These are phyloP conservation scores for Blastobotrys persicus DNA, from an alignment of 1,139 yeast species.

Conservation along the genomic window DNA sequence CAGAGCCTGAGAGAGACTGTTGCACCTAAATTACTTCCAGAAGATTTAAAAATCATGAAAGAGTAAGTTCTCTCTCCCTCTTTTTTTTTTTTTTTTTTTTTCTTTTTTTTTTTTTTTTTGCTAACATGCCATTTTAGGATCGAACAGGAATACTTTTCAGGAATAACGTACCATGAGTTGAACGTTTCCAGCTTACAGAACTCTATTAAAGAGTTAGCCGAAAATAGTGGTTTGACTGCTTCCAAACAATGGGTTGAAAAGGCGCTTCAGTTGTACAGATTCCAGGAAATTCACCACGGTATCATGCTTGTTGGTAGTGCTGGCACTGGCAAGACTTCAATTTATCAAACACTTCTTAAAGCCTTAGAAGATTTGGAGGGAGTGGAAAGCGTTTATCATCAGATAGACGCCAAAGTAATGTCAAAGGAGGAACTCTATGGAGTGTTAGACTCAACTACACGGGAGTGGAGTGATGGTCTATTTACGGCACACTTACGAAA, in stretches of 20 bases:
- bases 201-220: conserved; percentile 29
- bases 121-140: conserved; percentile 28
- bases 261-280: conserved; percentile 58
- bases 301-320: conserved; percentile 76
- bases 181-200: conserved; percentile 24
- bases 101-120: not conserved
- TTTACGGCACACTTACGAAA: conserved; percentile 67
- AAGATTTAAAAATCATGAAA: conserved; percentile 48
- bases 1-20: conserved; percentile 59
- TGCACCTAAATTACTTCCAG: conserved; percentile 58
- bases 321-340: conserved; percentile 70
- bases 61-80: conserved; percentile 19
- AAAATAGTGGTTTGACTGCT: conserved; percentile 29
- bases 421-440: conserved; percentile 72
- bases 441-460: conserved; percentile 63
- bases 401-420: conserved; percentile 74
- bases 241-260: conserved; percentile 53
- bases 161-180: conserved; percentile 24
- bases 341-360: conserved; percentile 50
- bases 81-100: not conserved
- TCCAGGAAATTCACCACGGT: conserved; percentile 72
- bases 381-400: conserved; percentile 43
- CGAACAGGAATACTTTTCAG: conserved; percentile 34
- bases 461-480: conserved; percentile 93
- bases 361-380: conserved; percentile 44